Evolutionary conservation across 2,329 filamentous ascomycete genomes (phyloP).

Genomic region (Tothia fuscella): DNA sequence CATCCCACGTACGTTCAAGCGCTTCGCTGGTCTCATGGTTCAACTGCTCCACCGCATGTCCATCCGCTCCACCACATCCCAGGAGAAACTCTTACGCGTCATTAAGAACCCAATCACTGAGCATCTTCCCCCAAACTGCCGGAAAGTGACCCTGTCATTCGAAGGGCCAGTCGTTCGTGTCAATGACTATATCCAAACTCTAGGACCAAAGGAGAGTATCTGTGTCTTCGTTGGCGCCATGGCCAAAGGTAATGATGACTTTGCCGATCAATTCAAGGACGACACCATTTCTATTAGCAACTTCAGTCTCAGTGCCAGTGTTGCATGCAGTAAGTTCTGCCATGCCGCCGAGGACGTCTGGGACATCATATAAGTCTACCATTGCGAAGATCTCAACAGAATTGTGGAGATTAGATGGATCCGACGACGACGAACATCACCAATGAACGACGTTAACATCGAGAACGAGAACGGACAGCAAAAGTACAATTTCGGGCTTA

Average conservation of each 20-base stretch:
- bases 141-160: constrained; percentile 93
- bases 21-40: constrained; percentile 96
- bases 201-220: constrained; percentile 78
- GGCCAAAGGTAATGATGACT: constrained; percentile 93
- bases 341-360: constrained; percentile 95
- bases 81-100: constrained; percentile 93
- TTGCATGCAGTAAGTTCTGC: constrained; percentile 99
- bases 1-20: constrained; percentile 96
- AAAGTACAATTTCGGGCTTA: neutral
- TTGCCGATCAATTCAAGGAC: constrained; percentile 87
- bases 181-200: constrained; percentile 72
- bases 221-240: constrained; percentile 97
- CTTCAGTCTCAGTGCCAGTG: constrained; percentile 91
- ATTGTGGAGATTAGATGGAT: neutral
- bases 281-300: constrained; percentile 98
- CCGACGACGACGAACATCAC: neutral
- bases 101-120: constrained; percentile 98
- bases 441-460: neutral
- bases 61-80: constrained; percentile 90
- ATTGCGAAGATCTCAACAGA: neutral
- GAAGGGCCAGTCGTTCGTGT: constrained; percentile 80
- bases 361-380: constrained; percentile 63
- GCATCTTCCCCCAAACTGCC: constrained; percentile 90
- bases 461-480: neutral
- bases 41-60: constrained; percentile 91